phyloP scores from a whole-genome alignment of 108 stramenopile genomes.

The Nitzschia palea region DNA sequence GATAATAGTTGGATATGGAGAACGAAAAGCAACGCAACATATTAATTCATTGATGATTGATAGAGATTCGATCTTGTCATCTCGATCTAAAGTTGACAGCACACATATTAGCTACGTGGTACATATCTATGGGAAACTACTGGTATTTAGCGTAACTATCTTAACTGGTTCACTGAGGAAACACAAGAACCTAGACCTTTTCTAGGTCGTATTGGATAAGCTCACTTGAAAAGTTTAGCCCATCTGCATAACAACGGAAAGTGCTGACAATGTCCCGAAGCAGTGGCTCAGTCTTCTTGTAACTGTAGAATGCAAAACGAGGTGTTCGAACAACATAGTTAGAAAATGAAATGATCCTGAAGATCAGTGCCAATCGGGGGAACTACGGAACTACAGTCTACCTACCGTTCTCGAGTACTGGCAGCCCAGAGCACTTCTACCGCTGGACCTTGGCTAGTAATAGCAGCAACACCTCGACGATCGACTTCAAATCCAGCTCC shows the following conservation, averaged over 20 bases:
- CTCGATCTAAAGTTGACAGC: no score
- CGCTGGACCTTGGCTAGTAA: conserved; percentile 80
- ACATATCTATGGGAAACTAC: no score
- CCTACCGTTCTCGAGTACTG: conserved; percentile 40
- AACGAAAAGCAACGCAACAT: no score
- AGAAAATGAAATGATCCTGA: background rate
- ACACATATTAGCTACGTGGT: no score
- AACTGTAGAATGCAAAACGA: conserved; percentile 24
- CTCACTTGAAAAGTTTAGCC: conserved; percentile 59
- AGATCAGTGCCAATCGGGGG: background rate
- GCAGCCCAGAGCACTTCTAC: conserved; percentile 87
- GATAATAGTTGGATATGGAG: no score
- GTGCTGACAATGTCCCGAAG: conserved; percentile 67
- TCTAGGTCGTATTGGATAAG: conserved; percentile 25
- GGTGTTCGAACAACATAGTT: no score
- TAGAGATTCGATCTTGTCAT: no score
- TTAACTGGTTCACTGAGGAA: no score
- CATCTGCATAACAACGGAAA: conserved; percentile 84
- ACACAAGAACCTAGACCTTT: no score
- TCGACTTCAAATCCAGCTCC: conserved; percentile 97
- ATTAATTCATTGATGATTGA: no score
- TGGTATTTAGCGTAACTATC: no score
- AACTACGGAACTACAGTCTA: background rate
- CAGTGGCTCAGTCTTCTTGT: conserved; percentile 72
- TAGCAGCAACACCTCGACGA: conserved; percentile 80